Percentiles rank a stretch among this genome's conserved stretches.
Conservation (phyloP, 495 filamentous ascomycete genomes). For the Penicillium pulvis region DNA sequence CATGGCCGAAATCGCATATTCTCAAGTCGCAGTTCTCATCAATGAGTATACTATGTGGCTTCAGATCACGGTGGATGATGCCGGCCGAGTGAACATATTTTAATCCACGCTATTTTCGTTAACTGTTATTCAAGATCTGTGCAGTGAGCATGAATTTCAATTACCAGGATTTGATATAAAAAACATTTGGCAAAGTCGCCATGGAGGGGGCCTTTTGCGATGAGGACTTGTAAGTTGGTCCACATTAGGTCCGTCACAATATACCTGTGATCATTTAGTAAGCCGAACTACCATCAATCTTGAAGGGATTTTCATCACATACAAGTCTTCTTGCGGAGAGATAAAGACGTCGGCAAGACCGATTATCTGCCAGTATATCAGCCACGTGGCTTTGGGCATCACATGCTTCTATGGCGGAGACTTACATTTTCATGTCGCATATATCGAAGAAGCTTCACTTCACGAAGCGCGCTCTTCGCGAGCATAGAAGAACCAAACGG, state of each 20-base stretch:
- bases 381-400: background rate
- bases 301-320: slow-evolving; percentile 79
- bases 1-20: slow-evolving; percentile 93
- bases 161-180: slow-evolving; percentile 87
- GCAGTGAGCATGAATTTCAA: background rate
- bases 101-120: slow-evolving; percentile 62
- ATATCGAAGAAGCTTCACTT: slow-evolving; percentile 88
- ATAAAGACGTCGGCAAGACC: slow-evolving; percentile 96
- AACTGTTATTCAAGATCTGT: slow-evolving; percentile 38
- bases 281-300: slow-evolving; percentile 21
- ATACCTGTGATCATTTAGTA: slow-evolving; percentile 55
- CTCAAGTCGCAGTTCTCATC: slow-evolving; percentile 97
- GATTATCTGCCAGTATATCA: slow-evolving; percentile 66
- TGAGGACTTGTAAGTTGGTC: slow-evolving; percentile 84
- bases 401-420: background rate
- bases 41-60: slow-evolving; percentile 90
- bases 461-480: slow-evolving; percentile 86
- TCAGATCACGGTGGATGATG: slow-evolving; percentile 89
- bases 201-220: slow-evolving; percentile 84
- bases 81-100: slow-evolving; percentile 96
- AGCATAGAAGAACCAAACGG: slow-evolving; percentile 89
- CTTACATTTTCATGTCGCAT: slow-evolving; percentile 86
- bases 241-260: slow-evolving; percentile 92
- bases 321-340: slow-evolving; percentile 92
- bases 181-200: slow-evolving; percentile 96